A percentile compares a stretch with the other conserved stretches of the same genome.
Conservation (phyloP, 2,329 filamentous ascomycete species). For the Corniculantispora saksenae region DNA sequence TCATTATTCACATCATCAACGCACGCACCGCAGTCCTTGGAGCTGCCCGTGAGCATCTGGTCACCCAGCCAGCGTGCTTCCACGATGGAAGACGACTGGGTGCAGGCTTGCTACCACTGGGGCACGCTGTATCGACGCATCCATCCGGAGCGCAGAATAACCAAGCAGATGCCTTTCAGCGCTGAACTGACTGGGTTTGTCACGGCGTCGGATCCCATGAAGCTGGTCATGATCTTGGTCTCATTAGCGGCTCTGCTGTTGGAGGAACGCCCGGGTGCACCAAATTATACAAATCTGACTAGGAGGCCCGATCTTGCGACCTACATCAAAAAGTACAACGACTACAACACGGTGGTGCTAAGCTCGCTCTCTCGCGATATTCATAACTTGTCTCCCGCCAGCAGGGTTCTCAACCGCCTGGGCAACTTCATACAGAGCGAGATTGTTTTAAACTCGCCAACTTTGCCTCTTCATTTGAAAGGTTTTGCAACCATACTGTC, state of each 20-base stretch:
- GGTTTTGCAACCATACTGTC: background rate
- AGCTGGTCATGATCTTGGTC: background rate
- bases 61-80: background rate
- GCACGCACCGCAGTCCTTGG: background rate
- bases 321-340: background rate
- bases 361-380: background rate
- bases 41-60: background rate
- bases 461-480: background rate
- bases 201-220: background rate
- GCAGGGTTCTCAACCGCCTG: background rate
- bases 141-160: background rate
- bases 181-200: background rate
- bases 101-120: background rate
- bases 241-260: background rate
- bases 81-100: background rate
- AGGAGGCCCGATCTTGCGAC: background rate
- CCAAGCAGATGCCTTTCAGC: background rate
- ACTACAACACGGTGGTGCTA: background rate
- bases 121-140: too few species aligned
- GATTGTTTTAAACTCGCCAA: background rate
- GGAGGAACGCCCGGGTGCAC: background rate
- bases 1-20: background rate
- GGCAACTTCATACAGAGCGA: background rate
- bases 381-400: background rate
- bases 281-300: background rate